A percentile compares a stretch with the other conserved stretches of the same genome.
phyloP scores from a whole-genome alignment of 2,329 filamentous ascomycete genomes.

The Fusarium verticillioides region DNA sequence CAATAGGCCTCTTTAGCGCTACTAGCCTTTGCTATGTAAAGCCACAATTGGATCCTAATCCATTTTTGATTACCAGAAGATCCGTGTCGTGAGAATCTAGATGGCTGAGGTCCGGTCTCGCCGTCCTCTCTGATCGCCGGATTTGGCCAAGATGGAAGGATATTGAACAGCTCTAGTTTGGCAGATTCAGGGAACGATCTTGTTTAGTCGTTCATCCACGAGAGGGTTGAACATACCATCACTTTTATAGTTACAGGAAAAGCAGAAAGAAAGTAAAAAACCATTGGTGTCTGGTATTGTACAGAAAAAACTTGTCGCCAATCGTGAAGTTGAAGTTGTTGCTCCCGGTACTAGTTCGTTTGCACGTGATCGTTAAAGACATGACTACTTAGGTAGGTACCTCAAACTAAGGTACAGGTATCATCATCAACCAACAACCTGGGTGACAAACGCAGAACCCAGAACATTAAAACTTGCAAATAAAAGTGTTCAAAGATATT shows the following conservation, averaged over 20 bases:
- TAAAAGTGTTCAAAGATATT: neutral
- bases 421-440: neutral
- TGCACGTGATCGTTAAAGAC: constrained; percentile 15
- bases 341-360: neutral
- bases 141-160: constrained; percentile 31
- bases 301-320: neutral
- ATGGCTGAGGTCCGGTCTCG: constrained; percentile 21
- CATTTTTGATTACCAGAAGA: neutral
- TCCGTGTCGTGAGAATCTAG: constrained; percentile 7
- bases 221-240: neutral
- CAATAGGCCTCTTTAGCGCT: neutral
- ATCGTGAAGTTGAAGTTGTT: constrained; percentile 4
- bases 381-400: neutral
- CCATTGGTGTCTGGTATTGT: neutral
- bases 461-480: neutral
- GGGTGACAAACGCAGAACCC: neutral
- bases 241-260: neutral
- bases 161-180: constrained; percentile 2
- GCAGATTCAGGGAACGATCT: constrained; percentile 1
- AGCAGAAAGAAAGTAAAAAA: neutral
- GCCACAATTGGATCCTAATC: neutral
- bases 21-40: neutral
- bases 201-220: constrained; percentile 11
- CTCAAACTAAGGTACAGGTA: neutral
- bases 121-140: constrained; percentile 25